Evolutionary conservation across 441 rosid genomes (phyloP).

Genomic region (Aquilaria agallochum): DNA sequence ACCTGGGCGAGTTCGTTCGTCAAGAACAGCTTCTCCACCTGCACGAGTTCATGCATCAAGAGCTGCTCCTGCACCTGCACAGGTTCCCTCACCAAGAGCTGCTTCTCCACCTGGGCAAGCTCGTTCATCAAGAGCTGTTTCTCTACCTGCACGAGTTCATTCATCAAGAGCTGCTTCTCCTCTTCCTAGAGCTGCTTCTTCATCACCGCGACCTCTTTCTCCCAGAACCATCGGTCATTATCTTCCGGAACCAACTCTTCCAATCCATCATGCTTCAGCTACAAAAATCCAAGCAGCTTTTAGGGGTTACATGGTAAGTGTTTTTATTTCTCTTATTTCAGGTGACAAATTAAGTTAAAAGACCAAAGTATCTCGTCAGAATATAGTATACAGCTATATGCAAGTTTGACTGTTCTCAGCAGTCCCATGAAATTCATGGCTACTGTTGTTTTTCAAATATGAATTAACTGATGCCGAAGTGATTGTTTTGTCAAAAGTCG

Average conservation of each 20-base stretch:
- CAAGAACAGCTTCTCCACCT: conserved; percentile 42
- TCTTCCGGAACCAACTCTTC: conserved; percentile 70
- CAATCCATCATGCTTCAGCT: conserved; percentile 77
- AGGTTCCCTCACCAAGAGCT: conserved; percentile 34
- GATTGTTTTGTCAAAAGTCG: no score
- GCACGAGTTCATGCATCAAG: conserved; percentile 31
- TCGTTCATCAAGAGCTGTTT: conserved; percentile 34
- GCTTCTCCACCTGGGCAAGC: conserved; percentile 26
- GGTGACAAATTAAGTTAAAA: not conserved
- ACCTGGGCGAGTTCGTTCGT: conserved; percentile 15
- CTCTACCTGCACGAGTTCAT: conserved; percentile 32
- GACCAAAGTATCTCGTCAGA: not conserved
- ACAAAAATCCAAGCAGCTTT: conserved; percentile 85
- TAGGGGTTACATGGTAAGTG: conserved; percentile 71
- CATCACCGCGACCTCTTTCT: conserved; percentile 36
- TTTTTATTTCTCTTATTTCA: conserved; percentile 10
- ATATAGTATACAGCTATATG: no score
- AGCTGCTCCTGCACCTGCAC: conserved; percentile 27
- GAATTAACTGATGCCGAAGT: no score
- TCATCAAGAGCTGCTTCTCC: conserved; percentile 47
- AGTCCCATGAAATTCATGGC: no score
- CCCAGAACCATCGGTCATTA: conserved; percentile 31
- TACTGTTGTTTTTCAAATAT: no score
- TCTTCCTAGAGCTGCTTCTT: conserved; percentile 31
- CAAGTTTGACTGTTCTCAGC: no score